Evolutionary conservation across 2,329 filamentous ascomycete species (phyloP).

Genomic region (Furcasterigmium furcatum): DNA sequence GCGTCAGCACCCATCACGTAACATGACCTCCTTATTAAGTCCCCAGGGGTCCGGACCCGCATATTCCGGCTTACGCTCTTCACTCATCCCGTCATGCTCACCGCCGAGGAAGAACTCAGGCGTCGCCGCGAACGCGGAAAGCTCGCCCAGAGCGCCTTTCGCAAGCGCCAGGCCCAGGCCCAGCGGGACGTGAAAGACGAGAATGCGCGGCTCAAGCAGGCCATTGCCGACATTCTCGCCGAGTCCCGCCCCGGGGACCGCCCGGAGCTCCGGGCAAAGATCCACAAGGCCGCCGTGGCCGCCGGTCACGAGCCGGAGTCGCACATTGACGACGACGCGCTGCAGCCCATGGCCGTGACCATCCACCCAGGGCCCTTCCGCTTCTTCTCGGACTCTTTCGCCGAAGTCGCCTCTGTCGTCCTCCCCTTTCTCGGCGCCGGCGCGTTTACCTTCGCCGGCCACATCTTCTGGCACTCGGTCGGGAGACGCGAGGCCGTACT

Average conservation of each 20-base stretch:
- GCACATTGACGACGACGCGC: too few species aligned
- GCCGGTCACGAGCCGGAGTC: too few species aligned
- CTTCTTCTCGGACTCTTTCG: constrained; percentile 11
- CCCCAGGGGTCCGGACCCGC: too few species aligned
- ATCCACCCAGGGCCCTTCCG: constrained; percentile 11
- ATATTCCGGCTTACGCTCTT: too few species aligned
- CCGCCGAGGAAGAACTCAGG: constrained; percentile 13
- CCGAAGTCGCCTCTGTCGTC: constrained; percentile 14
- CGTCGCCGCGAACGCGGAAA: constrained; percentile 24
- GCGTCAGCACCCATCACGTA: too few species aligned
- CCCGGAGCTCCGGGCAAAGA: constrained; percentile 10
- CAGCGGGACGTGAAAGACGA: constrained; percentile 14
- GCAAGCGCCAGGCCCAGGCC: constrained; percentile 20
- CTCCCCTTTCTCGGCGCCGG: constrained; percentile 20
- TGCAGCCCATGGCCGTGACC: constrained; percentile 16
- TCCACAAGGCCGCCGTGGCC: constrained; percentile 15
- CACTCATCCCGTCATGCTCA: neutral
- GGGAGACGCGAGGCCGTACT: constrained; percentile 16
- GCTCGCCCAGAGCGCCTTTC: constrained; percentile 23
- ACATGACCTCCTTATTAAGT: too few species aligned
- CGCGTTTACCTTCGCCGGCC: constrained; percentile 18
- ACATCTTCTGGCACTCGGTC: constrained; percentile 20
- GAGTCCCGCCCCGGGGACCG: constrained; percentile 11
- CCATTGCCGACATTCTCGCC: constrained; percentile 15
- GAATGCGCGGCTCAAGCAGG: constrained; percentile 15